These are phyloP conservation scores for Ustilago tritici DNA, from an alignment of 1,284 basidiomycete genomes.

Conservation along the genomic window DNA sequence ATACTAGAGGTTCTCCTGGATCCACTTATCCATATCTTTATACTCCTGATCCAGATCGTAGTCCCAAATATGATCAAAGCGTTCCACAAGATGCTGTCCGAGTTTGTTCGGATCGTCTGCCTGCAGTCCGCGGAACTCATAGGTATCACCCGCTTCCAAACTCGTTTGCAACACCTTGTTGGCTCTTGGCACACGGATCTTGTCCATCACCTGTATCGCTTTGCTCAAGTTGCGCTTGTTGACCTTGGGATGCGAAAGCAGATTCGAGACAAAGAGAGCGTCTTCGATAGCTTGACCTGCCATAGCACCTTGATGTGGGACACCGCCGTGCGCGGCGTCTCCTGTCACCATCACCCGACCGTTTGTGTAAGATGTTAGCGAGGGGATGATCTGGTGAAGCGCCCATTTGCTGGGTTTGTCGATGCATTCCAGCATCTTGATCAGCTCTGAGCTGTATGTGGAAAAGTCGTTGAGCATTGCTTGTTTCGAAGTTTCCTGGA, in stretches of 20 bases:
- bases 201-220: conserved; percentile 61
- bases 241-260: conserved; percentile 73
- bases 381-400: conserved; percentile 74
- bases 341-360: conserved; percentile 75
- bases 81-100: conserved; percentile 28
- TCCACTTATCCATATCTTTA: conserved; percentile 25
- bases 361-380: conserved; percentile 72
- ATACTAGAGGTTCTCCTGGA: conserved; percentile 16
- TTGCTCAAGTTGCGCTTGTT: conserved; percentile 73
- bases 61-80: conserved; percentile 48
- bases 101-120: conserved; percentile 27
- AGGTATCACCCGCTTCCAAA: conserved; percentile 54
- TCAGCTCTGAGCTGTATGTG: conserved; percentile 74
- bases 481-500: conserved; percentile 71
- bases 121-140: conserved; percentile 43
- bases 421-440: conserved; percentile 72
- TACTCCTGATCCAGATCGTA: conserved; percentile 40
- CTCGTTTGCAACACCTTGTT: conserved; percentile 56
- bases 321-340: conserved; percentile 77
- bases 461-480: conserved; percentile 73
- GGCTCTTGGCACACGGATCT: conserved; percentile 56
- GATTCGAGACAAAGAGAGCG: conserved; percentile 73
- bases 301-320: conserved; percentile 76
- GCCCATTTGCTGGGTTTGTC: conserved; percentile 75
- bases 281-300: conserved; percentile 78